A percentile compares a stretch with the other conserved stretches of the same genome.
Conservation (phyloP, 352 stramenopile species). For the Hyphochytrium catenoides region DNA sequence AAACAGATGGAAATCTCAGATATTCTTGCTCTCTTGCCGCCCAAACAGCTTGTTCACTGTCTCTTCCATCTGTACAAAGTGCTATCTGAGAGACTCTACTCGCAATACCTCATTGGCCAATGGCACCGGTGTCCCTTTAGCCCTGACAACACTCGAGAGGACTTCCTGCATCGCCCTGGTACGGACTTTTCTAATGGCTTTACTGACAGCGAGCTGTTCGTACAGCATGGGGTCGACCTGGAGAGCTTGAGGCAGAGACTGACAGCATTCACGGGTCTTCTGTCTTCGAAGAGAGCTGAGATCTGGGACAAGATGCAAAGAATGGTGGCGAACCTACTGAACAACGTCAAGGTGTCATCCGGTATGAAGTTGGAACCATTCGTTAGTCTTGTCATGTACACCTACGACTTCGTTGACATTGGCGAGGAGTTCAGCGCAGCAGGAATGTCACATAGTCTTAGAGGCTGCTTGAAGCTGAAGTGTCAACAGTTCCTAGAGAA, state of each 20-base stretch:
- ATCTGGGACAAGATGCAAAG: slow-evolving; percentile 63
- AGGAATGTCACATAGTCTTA: slow-evolving; percentile 13
- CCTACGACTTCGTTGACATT: slow-evolving; percentile 41
- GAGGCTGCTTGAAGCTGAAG: slow-evolving; percentile 18
- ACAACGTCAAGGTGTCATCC: slow-evolving; percentile 37
- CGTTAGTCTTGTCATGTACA: slow-evolving; percentile 40
- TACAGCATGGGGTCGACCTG: slow-evolving; percentile 4
- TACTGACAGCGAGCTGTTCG: background rate
- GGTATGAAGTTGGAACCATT: slow-evolving; percentile 68
- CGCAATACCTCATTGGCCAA: slow-evolving; percentile 58
- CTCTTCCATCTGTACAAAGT: slow-evolving; percentile 31
- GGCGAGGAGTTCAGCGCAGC: slow-evolving; percentile 51
- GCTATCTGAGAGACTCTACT: slow-evolving; percentile 57
- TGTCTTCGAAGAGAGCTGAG: slow-evolving; percentile 6
- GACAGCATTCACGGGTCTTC: slow-evolving; percentile 6
- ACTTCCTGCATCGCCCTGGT: slow-evolving; percentile 44
- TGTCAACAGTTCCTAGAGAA: slow-evolving; percentile 46
- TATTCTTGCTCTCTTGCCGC: too few species aligned
- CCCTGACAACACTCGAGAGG: slow-evolving; percentile 28
- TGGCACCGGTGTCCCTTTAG: slow-evolving; percentile 67
- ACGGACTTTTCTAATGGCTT: slow-evolving; percentile 44
- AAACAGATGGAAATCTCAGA: too few species aligned
- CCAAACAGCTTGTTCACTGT: slow-evolving; percentile 25
- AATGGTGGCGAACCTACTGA: slow-evolving; percentile 33
- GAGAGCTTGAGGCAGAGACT: slow-evolving; percentile 15